Evolutionary conservation across 2,329 filamentous ascomycete genomes (phyloP).

Genomic region (Verticillium nubilum): DNA sequence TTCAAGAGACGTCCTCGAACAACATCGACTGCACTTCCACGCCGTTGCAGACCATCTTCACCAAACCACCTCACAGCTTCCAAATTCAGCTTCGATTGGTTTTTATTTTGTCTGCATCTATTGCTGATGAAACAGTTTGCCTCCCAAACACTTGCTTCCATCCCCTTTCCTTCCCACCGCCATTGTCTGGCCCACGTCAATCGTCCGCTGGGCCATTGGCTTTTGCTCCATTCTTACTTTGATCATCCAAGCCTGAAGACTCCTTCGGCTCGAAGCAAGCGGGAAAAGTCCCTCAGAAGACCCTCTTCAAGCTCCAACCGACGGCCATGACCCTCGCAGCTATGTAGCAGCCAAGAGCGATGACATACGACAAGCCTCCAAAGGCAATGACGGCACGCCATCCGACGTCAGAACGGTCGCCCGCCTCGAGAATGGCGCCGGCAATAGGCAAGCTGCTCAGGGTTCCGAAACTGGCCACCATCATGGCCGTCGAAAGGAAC

Average conservation of each 20-base stretch:
- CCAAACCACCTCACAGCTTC: neutral
- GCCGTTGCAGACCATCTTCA: neutral
- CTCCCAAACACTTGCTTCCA: neutral
- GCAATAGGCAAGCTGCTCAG: constrained; percentile 40
- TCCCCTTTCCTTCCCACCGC: neutral
- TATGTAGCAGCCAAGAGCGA: constrained; percentile 9
- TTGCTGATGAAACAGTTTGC: neutral
- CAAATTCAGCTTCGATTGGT: neutral
- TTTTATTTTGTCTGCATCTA: neutral
- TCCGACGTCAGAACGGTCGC: constrained; percentile 1
- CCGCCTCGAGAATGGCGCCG: constrained; percentile 22
- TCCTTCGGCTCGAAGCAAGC: neutral
- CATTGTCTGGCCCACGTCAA: neutral
- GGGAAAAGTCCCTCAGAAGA: neutral
- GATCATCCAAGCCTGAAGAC: neutral
- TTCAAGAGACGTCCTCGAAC: neutral
- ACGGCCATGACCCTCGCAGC: constrained; percentile 8
- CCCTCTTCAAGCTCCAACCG: constrained; percentile 5
- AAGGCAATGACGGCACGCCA: constrained; percentile 10
- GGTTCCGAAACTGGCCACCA: constrained; percentile 68
- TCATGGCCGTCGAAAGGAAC: constrained; percentile 73
- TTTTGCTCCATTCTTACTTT: neutral
- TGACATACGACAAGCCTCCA: constrained; percentile 7
- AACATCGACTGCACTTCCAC: neutral
- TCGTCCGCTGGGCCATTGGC: neutral